Evolutionary conservation across 108 stramenopile species (phyloP).

Genomic region (Fragilaria radians): DNA sequence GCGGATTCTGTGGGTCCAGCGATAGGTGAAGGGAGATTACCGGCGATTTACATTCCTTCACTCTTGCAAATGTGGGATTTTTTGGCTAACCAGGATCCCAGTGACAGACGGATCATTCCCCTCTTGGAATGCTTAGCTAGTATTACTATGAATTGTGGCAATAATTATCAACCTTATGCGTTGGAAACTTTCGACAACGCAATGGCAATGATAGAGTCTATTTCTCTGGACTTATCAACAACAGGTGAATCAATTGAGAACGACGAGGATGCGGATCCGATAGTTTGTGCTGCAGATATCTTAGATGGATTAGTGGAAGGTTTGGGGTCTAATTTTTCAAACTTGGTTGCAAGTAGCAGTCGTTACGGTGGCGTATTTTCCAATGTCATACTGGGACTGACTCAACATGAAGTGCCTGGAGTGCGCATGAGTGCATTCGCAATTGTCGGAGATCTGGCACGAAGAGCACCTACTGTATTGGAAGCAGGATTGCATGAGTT

Average conservation of each 20-base stretch:
- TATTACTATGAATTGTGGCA: conserved; percentile 59
- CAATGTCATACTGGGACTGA: conserved; percentile 44
- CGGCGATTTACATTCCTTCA: conserved; percentile 66
- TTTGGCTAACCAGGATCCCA: conserved; percentile 49
- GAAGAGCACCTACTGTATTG: conserved; percentile 66
- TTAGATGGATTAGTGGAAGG: conserved; percentile 88
- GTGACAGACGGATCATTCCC: conserved; percentile 74
- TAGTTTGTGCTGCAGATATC: conserved; percentile 85
- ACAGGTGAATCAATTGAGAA: conserved; percentile 12
- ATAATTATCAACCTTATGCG: conserved; percentile 82
- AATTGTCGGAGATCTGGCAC: conserved; percentile 83
- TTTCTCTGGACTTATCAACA: conserved; percentile 53
- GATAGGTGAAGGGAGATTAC: conserved; percentile 72
- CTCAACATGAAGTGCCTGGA: conserved; percentile 46
- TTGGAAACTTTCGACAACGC: conserved; percentile 72
- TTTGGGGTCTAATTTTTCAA: conserved; percentile 67
- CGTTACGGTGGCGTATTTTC: conserved; percentile 64
- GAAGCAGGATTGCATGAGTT: conserved; percentile 64
- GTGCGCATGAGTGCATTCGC: conserved; percentile 90
- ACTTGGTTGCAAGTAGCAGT: conserved; percentile 62
- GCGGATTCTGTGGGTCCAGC: conserved; percentile 73
- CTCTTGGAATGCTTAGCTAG: conserved; percentile 87
- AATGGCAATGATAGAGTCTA: conserved; percentile 72
- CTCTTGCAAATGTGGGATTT: conserved; percentile 59
- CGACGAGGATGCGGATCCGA: conserved; percentile 84